phyloP scores from a whole-genome alignment of 1,284 basidiomycete species.

The Farysia itapuensis region DNA sequence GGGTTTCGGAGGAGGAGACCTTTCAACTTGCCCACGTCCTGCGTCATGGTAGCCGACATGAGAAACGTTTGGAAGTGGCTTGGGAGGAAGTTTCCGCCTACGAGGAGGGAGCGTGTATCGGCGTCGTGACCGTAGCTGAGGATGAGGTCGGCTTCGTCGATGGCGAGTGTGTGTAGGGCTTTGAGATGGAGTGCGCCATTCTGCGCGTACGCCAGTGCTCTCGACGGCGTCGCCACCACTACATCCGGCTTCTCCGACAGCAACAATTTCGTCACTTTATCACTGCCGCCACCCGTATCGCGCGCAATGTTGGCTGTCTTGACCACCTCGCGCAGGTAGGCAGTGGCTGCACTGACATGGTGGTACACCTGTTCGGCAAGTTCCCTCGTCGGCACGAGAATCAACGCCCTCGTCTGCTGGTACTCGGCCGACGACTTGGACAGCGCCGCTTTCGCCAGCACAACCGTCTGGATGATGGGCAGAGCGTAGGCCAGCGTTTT shows the following conservation, averaged over 20 bases:
- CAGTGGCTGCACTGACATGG: slow-evolving; percentile 72
- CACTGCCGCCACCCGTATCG: slow-evolving; percentile 61
- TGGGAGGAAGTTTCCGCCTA: slow-evolving; percentile 71
- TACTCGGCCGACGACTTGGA: slow-evolving; percentile 61
- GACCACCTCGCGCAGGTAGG: slow-evolving; percentile 72
- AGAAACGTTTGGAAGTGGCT: slow-evolving; percentile 90
- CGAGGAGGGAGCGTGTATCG: slow-evolving; percentile 82
- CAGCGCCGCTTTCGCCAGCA: slow-evolving; percentile 70
- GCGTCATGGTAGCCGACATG: slow-evolving; percentile 97
- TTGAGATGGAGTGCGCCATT: slow-evolving; percentile 65
- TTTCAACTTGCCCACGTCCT: slow-evolving; percentile 88
- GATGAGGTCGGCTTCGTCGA: slow-evolving; percentile 97
- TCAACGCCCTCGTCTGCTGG: slow-evolving; percentile 74
- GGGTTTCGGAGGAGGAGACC: slow-evolving; percentile 83
- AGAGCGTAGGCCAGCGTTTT: slow-evolving; percentile 97
- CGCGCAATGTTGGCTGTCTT: slow-evolving; percentile 76
- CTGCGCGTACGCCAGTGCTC: slow-evolving; percentile 76
- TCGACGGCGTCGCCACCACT: slow-evolving; percentile 85
- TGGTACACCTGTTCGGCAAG: slow-evolving; percentile 83
- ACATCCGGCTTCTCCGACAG: slow-evolving; percentile 91
- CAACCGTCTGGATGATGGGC: slow-evolving; percentile 84
- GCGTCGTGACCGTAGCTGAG: slow-evolving; percentile 93
- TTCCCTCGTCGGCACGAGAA: slow-evolving; percentile 92
- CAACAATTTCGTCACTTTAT: slow-evolving; percentile 77
- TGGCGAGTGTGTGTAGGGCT: slow-evolving; percentile 81